Evolutionary conservation across 2,329 filamentous ascomycete species (phyloP).

Genomic region (Pestalotiopsis sp.): DNA sequence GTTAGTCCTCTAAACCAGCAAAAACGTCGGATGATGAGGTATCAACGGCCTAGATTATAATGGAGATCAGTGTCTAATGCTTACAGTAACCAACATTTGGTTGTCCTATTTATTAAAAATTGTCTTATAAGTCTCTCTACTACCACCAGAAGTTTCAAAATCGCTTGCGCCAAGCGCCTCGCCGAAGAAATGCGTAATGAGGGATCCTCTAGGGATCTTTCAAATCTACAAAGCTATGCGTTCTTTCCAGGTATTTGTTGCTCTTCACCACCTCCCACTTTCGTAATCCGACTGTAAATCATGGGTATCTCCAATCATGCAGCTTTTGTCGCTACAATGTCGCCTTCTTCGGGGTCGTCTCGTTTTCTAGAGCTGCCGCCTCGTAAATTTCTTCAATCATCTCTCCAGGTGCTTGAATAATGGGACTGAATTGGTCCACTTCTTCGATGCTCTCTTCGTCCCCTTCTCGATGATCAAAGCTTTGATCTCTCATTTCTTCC

Average conservation of each 20-base stretch:
- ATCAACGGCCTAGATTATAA: not conserved
- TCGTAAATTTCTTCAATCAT: conserved; percentile 34
- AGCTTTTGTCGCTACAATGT: not conserved
- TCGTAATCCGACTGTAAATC: not conserved
- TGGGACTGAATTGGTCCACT: conserved; percentile 34
- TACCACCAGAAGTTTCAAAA: not conserved
- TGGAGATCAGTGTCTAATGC: not conserved
- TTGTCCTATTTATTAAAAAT: not conserved
- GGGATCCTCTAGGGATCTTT: not conserved
- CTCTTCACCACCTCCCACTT: not conserved
- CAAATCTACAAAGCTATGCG: conserved; percentile 6
- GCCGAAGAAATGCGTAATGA: not conserved
- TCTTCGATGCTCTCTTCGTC: conserved; percentile 31
- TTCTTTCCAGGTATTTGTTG: conserved; percentile 1
- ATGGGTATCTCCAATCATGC: conserved; percentile 6
- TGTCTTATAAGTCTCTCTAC: not conserved
- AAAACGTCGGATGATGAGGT: not conserved
- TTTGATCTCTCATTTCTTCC: conserved; percentile 6
- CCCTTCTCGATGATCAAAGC: not conserved
- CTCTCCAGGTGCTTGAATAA: conserved; percentile 28
- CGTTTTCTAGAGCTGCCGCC: conserved; percentile 16
- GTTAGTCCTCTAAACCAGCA: not conserved
- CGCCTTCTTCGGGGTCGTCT: not conserved
- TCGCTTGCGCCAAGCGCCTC: conserved; percentile 8
- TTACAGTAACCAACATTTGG: not conserved